phyloP scores from a whole-genome alignment of 352 stramenopile species.

The Pythium vanterpoolii region DNA sequence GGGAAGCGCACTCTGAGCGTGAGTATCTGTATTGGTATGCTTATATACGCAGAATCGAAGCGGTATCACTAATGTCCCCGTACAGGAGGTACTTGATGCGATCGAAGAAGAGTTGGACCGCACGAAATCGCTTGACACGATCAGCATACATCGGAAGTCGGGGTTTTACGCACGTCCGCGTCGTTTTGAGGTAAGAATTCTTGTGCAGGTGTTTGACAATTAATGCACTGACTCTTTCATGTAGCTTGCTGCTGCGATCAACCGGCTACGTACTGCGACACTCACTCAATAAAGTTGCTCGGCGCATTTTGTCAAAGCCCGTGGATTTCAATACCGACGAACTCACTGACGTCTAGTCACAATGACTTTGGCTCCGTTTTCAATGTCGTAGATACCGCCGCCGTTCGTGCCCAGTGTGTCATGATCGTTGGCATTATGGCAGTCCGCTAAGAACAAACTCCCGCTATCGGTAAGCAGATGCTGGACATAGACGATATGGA shows the following conservation, averaged over 20 bases:
- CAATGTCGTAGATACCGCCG: slow-evolving; percentile 8
- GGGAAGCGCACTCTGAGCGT: slow-evolving; percentile 53
- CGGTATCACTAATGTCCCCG: neutral
- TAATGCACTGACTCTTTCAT: neutral
- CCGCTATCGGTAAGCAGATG: slow-evolving; percentile 25
- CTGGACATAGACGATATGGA: slow-evolving; percentile 35
- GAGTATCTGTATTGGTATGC: neutral
- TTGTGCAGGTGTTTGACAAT: neutral
- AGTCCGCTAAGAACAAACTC: slow-evolving; percentile 12
- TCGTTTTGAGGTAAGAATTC: slow-evolving; percentile 66
- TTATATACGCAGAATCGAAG: neutral
- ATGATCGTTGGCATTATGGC: neutral
- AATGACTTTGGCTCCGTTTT: slow-evolving; percentile 6
- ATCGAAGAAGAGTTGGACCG: slow-evolving; percentile 70
- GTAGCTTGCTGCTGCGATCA: slow-evolving; percentile 85
- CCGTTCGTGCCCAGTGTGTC: neutral
- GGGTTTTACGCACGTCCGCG: slow-evolving; percentile 80
- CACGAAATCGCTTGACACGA: slow-evolving; percentile 55
- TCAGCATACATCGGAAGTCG: slow-evolving; percentile 50
- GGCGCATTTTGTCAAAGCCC: neutral
- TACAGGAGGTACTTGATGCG: slow-evolving; percentile 53
- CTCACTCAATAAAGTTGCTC: slow-evolving; percentile 50
- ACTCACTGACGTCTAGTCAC: neutral
- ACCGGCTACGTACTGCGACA: slow-evolving; percentile 72
- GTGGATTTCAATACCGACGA: neutral